Evolutionary conservation across 768 basidiomycete species (phyloP), one percentile per base, ranked within the genome.

Genomic region (Mycena galopus): DNA sequence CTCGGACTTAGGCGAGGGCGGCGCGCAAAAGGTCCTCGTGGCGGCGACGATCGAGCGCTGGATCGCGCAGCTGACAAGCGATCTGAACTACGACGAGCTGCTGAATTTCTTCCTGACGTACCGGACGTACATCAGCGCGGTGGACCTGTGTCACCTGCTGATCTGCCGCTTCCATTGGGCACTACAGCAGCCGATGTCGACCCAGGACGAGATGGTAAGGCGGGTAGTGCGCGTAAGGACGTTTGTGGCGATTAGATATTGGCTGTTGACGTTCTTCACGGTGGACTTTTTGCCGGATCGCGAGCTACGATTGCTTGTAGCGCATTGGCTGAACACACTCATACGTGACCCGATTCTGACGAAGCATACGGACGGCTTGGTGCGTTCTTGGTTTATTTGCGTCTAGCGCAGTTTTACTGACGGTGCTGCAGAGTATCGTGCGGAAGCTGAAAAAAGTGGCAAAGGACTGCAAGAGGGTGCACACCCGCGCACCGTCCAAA

Each of bases 21-120:
- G 78, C 37, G 77, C 81, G 35, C 83, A 84, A 76, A 87, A 82
- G 73, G 85, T 94, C 29, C 84, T 97, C n/a, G 84, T 97, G 17
- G 96, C 95, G 0, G 96, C 96, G 5, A 96, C 95, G 4, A 95
- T 97, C 77, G 96, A 97, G 80, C 92, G 96, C 0, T 96, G 95
- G 94, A 92, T 98, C 65, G 95, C 94, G 0, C 95, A 97, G 77
- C 84, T 97, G 59, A 97, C 96, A 33, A 93, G 92, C 76, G 92
- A 94, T 76, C 85, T 96, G 77, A 91, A 94, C 80, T 94, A 95
- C 69, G 95, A 96, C 79, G 94, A 96, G 76, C 86, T 96, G 32
- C 87, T 96, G 67, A 91, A 94, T 77, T 97, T 97, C 80, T 96
- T 98, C 88, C 88, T 97, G 79, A 96, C 96, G 2, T 98, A 96